A percentile compares a stretch with the other conserved stretches of the same genome.
phyloP scores from a whole-genome alignment of 2,329 filamentous ascomycete species.

The Colletotrichum shisoi region DNA sequence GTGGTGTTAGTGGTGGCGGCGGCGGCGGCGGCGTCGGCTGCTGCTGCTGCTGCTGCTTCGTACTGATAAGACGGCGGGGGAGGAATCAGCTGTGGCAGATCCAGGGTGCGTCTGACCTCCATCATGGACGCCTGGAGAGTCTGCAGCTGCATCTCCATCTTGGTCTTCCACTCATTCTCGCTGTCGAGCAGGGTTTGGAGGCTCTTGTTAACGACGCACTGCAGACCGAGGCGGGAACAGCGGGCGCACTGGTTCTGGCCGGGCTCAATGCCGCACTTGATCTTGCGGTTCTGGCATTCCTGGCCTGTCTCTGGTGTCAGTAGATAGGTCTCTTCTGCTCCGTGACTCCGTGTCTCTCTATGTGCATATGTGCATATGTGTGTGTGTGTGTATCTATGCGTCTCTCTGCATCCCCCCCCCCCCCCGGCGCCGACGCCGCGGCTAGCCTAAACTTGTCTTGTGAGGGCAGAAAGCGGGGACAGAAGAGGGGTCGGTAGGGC shows the following conservation, averaged over 20 bases:
- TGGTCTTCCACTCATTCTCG: conserved; percentile 56
- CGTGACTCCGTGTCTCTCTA: too few relatives aligned
- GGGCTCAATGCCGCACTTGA: conserved; percentile 60
- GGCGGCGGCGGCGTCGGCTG: not conserved
- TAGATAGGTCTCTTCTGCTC: too few relatives aligned
- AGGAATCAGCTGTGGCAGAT: conserved; percentile 34
- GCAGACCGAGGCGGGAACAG: conserved; percentile 58
- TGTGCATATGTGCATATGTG: not conserved
- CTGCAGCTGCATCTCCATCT: conserved; percentile 45
- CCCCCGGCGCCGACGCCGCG: too few relatives aligned
- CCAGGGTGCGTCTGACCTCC: conserved; percentile 43
- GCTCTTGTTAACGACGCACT: conserved; percentile 64
- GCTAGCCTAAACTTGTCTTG: not conserved
- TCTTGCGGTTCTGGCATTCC: conserved; percentile 63
- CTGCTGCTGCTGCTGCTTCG: too few relatives aligned
- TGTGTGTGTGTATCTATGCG: too few relatives aligned
- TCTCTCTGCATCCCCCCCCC: too few relatives aligned
- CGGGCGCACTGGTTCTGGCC: conserved; percentile 58
- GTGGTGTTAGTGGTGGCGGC: too few relatives aligned
- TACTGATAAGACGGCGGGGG: conserved; percentile 3
- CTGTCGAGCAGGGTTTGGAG: conserved; percentile 64
- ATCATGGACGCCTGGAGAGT: conserved; percentile 43
- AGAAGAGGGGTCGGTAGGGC: not conserved
- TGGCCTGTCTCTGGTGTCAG: conserved; percentile 41
- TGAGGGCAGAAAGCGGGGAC: not conserved